Evolutionary conservation across 2,329 filamentous ascomycete genomes (phyloP), one percentile per base, ranked within the genome.

Genomic region (Penicillium rolfsii): DNA sequence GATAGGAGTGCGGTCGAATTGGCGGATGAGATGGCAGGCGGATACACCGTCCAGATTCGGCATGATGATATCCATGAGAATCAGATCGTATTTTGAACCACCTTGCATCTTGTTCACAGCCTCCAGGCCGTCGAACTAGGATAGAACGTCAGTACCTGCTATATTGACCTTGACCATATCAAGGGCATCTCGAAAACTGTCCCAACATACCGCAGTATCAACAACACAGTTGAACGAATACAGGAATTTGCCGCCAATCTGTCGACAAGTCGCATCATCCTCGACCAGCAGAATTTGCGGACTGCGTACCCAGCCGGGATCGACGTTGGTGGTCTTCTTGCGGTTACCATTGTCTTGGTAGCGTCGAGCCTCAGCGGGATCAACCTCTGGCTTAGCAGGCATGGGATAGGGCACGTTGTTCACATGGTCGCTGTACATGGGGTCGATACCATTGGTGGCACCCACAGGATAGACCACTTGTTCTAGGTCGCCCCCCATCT

Each of bases 31-130:
- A 71, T 95, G 91, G 59, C 93, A 97, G 2, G 95, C 94, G 16
- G 93, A 97, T 5, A 98, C 93, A 68, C 95, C 95, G 71, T 98
- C 95, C 57, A 98, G 83, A 66, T 93, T 90, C 5, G 95, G 95
- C 95, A 99, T 98, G 68, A 99, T 96, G 66, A 99, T 94, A 73
- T 95, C 91, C 91, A 94, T 94, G 64, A 94, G 85, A 65, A 94
- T 91, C 62, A 89, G 73, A 70, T 89, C 87, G 68, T 88, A 89
- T 67, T 88, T 88, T 5, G 82, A 81, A 5, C 86, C 86, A 43
- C 80, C 79, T 65, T 88, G 87, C 71, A 97, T 89, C 73, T 95
- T 95, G 73, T 90, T 91, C 52, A 97, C 93, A 55, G 95, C 95
- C 74, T 97, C 92, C 48, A 96, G 82, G 52, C 95, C 95, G 75